Evolutionary conservation across 345 rosid species (phyloP).

Genomic region (Acer campestre): DNA sequence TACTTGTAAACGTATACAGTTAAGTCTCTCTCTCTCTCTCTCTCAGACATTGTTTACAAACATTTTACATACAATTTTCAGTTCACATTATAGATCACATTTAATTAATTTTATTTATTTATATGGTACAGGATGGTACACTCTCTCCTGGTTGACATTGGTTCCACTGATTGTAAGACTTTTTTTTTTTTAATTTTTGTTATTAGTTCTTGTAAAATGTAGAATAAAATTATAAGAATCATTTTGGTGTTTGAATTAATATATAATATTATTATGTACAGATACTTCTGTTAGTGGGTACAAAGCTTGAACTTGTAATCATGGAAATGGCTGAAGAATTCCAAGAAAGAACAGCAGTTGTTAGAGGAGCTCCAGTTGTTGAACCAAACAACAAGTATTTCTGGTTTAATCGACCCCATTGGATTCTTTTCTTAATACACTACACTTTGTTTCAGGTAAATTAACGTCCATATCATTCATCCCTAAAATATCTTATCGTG

Average conservation of each 20-base stretch:
- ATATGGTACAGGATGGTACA: constrained; percentile 48
- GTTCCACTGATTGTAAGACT: constrained; percentile 44
- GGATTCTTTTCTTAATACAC: constrained; percentile 51
- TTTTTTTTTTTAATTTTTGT: too few relatives aligned
- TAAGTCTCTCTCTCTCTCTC: not conserved
- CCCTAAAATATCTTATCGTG: not conserved
- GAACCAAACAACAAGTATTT: constrained; percentile 58
- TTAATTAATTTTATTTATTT: not conserved
- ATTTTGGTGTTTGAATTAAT: too few relatives aligned
- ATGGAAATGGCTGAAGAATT: constrained; percentile 60
- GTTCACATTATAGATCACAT: not conserved
- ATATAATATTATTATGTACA: constrained; percentile 14
- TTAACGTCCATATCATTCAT: too few relatives aligned
- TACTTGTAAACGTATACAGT: constrained; percentile 58
- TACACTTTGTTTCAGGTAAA: constrained; percentile 49
- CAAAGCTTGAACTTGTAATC: constrained; percentile 56
- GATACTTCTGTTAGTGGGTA: constrained; percentile 57
- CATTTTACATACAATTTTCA: not conserved
- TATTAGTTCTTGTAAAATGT: too few relatives aligned
- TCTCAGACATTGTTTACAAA: not conserved
- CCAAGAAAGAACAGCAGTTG: constrained; percentile 39
- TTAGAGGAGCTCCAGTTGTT: constrained; percentile 55
- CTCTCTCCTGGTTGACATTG: constrained; percentile 44
- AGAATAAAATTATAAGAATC: too few relatives aligned
- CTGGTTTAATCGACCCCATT: constrained; percentile 63